Evolutionary conservation across 176 grass and related monocot species (phyloP), one percentile per base, ranked within the genome.

Genomic region (Thinopyrum elongatum): DNA sequence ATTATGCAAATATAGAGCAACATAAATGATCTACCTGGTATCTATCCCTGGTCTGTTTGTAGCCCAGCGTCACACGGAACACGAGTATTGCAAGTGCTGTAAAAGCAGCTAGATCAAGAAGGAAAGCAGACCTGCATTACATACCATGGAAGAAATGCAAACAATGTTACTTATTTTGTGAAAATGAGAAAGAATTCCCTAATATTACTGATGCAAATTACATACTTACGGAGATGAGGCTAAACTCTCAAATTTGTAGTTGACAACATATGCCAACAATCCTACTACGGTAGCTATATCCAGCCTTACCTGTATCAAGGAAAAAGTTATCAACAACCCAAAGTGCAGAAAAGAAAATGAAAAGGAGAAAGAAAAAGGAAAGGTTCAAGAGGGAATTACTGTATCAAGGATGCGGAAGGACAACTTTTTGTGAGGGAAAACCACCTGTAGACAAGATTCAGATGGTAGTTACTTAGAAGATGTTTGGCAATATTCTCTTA

Each of bases 361-460:
- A 42, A 79, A 70, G 38, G 2, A 67, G 14, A 46, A 42, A 27
- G 64, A 23, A 83, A 23, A 71, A 85, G 47, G 0, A n/a, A n/a
- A n/a, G n/a, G 19, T 65, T 66, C 8, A 13, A 77, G 14, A n/a
- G 23, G 39, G 28, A 90, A 83, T 91, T 98, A 95, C 96, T 57
- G 96, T 93, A 91, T 98, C 96, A 57, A 98, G 86, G 84, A 98
- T 95, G 64, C 96, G 96, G 80, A 98, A 98, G 57, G 93, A 98
- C 58, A 98, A 66, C 62, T 98, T 95, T 80, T 98, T 98, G 86
- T 98, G 91, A 78, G 96, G 96, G 22, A 98, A 98, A 89, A 98
- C 94, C 65, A 98, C 96, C 96, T 98, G 80, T 78, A 92, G 1
- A 44, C 2, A 79, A 90, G 74, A 8, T n/a, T 78, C 61, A 79